Conservation (phyloP, 225 moss, liverwort and hornwort genomes). For the Climacium dendroides region DNA sequence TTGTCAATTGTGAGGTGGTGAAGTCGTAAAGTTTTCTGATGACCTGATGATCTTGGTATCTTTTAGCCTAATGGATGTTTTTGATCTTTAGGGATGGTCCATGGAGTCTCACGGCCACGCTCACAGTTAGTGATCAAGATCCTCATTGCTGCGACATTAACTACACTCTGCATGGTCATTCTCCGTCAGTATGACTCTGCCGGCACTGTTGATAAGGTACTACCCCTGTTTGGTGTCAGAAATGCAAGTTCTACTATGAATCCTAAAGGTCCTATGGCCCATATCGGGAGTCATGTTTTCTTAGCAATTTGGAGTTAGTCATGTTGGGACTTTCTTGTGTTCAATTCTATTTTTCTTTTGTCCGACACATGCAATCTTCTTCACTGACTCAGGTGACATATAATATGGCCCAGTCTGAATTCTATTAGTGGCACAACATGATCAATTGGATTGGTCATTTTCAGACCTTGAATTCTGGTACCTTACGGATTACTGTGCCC, state of each 20-base stretch:
- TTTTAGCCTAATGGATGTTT: not conserved
- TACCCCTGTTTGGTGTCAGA: not conserved
- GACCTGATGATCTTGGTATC: not conserved
- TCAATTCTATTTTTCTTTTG: not conserved
- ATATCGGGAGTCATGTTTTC: not conserved
- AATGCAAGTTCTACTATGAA: not conserved
- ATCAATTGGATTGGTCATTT: not conserved
- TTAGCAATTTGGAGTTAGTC: not conserved
- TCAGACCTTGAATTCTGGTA: not conserved
- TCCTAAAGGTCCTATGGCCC: too few species aligned
- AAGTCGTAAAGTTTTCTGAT: not conserved
- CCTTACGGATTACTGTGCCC: not conserved
- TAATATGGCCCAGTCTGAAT: not conserved
- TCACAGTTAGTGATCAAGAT: slow-evolving; percentile 73
- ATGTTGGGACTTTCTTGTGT: not conserved
- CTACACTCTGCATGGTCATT: slow-evolving; percentile 83
- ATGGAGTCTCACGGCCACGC: slow-evolving; percentile 73
- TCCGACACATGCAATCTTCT: not conserved
- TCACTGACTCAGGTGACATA: not conserved
- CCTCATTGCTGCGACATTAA: slow-evolving; percentile 56
- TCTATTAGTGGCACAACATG: not conserved
- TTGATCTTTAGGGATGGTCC: slow-evolving; percentile 38
- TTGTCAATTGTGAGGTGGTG: not conserved
- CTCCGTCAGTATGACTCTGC: slow-evolving; percentile 73
- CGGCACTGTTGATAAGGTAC: slow-evolving; percentile 56